phyloP scores from a whole-genome alignment of 306 rosid species.

The Pyrus pyrifolia region DNA sequence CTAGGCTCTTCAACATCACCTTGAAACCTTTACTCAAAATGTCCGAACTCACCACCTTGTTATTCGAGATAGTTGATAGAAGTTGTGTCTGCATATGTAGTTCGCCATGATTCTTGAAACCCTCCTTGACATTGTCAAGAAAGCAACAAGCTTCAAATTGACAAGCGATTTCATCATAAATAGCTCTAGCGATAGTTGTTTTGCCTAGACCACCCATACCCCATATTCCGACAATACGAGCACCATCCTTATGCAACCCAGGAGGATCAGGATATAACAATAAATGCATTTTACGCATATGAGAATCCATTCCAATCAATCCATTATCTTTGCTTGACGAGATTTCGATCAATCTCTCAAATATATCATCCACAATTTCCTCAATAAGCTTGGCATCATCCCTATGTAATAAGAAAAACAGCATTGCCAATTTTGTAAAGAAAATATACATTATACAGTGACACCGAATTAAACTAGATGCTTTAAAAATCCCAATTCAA shows the following conservation, averaged over 20 bases:
- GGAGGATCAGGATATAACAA: too few species aligned
- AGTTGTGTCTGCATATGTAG: neutral
- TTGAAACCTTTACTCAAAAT: too few species aligned
- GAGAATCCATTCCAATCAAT: conserved; percentile 11
- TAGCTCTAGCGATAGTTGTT: conserved; percentile 12
- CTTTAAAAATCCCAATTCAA: too few species aligned
- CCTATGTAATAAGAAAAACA: too few species aligned
- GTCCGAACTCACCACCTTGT: too few species aligned
- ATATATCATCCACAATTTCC: too few species aligned
- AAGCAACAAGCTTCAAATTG: conserved; percentile 6
- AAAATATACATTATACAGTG: too few species aligned
- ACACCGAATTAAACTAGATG: too few species aligned
- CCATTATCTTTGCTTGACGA: neutral
- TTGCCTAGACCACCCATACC: conserved; percentile 29
- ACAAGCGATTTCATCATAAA: neutral
- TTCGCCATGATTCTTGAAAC: neutral
- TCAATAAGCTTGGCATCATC: too few species aligned
- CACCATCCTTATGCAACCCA: neutral
- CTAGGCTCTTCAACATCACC: too few species aligned
- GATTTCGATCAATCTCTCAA: neutral
- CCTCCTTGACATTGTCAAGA: conserved; percentile 11
- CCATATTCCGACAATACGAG: conserved; percentile 6
- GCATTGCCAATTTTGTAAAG: too few species aligned
- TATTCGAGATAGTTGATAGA: too few species aligned
- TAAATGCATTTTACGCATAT: neutral